These are phyloP conservation scores for Gypsophila paniculata DNA, from an alignment of 179 eudicot genomes.

Conservation along the genomic window DNA sequence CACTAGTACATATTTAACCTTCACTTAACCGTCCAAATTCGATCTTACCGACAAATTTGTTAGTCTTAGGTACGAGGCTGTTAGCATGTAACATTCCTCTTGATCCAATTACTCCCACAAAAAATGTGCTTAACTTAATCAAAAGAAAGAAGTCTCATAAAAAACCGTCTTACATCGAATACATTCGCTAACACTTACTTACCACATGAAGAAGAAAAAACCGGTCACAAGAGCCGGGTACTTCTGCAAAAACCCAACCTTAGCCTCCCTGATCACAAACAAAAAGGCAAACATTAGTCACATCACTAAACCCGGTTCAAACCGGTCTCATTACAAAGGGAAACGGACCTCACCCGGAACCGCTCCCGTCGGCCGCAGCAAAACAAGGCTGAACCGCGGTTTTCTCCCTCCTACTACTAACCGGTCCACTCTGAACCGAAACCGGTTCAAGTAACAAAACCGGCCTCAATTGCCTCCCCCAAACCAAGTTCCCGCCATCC, in stretches of 20 bases:
- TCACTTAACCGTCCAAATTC: too few relatives aligned
- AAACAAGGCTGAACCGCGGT: slow-evolving; percentile 49
- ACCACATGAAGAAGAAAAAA: slow-evolving; percentile 99
- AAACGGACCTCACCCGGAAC: slow-evolving; percentile 97
- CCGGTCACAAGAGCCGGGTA: slow-evolving; percentile 75
- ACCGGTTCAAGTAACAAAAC: slow-evolving; percentile 47
- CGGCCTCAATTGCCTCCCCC: slow-evolving; percentile 87
- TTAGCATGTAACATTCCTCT: too few relatives aligned
- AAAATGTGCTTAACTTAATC: too few relatives aligned
- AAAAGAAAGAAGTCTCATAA: too few relatives aligned
- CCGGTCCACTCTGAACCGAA: slow-evolving; percentile 13
- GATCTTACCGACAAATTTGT: too few relatives aligned
- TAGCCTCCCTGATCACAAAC: slow-evolving; percentile 49
- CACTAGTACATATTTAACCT: too few relatives aligned
- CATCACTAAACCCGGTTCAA: slow-evolving; percentile 14
- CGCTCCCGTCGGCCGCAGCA: slow-evolving; percentile 65
- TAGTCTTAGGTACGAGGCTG: too few relatives aligned
- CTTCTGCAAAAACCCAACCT: slow-evolving; percentile 69
- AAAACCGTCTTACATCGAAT: too few relatives aligned
- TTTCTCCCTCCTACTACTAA: slow-evolving; percentile 32
- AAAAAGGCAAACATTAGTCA: slow-evolving; percentile 18
- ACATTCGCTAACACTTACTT: slow-evolving; percentile 17
- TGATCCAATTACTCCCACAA: too few relatives aligned
- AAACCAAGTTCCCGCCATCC: slow-evolving; percentile 67
- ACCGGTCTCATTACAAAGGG: slow-evolving; percentile 26